Percentiles rank a stretch among this genome's conserved stretches.
phyloP scores from a whole-genome alignment of 2,329 filamentous ascomycete genomes.

The Tolypocladium nubicola region DNA sequence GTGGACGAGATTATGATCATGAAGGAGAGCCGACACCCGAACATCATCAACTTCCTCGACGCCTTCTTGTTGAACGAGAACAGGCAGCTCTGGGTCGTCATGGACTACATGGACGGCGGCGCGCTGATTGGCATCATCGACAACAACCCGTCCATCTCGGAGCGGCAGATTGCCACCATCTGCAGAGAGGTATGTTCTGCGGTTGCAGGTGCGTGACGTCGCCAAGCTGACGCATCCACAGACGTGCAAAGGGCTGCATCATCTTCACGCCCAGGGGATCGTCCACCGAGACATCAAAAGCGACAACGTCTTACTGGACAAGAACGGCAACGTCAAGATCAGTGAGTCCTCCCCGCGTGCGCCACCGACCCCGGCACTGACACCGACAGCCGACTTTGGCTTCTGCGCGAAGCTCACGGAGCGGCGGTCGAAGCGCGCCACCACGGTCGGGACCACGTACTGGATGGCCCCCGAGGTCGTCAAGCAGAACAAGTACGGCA shows the following conservation, averaged over 20 bases:
- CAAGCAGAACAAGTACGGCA: slow-evolving; percentile 97
- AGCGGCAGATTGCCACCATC: slow-evolving; percentile 96
- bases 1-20: slow-evolving; percentile 99
- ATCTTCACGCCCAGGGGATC: slow-evolving; percentile 91
- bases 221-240: slow-evolving; percentile 26
- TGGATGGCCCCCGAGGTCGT: slow-evolving; percentile 99
- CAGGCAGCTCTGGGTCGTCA: slow-evolving; percentile 96
- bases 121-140: slow-evolving; percentile 97
- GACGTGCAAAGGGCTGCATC: slow-evolving; percentile 92
- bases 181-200: slow-evolving; percentile 68
- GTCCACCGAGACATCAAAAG: slow-evolving; percentile 99
- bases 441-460: slow-evolving; percentile 98
- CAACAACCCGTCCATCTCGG: slow-evolving; percentile 86
- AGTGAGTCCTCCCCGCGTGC: slow-evolving; percentile 47
- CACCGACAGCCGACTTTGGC: slow-evolving; percentile 80
- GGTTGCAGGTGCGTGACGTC: rapidly evolving
- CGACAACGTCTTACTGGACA: slow-evolving; percentile 93
- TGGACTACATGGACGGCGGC: slow-evolving; percentile 99
- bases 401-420: slow-evolving; percentile 99
- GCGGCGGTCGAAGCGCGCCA: slow-evolving; percentile 91
- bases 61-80: slow-evolving; percentile 93
- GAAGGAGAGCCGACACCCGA: slow-evolving; percentile 96
- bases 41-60: slow-evolving; percentile 98
- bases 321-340: slow-evolving; percentile 92
- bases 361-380: not conserved